Percentiles rank a stretch among this genome's conserved stretches.
These are phyloP conservation scores for Lenwebbia sp. DNA, from an alignment of 345 rosid species.

Conservation along the genomic window DNA sequence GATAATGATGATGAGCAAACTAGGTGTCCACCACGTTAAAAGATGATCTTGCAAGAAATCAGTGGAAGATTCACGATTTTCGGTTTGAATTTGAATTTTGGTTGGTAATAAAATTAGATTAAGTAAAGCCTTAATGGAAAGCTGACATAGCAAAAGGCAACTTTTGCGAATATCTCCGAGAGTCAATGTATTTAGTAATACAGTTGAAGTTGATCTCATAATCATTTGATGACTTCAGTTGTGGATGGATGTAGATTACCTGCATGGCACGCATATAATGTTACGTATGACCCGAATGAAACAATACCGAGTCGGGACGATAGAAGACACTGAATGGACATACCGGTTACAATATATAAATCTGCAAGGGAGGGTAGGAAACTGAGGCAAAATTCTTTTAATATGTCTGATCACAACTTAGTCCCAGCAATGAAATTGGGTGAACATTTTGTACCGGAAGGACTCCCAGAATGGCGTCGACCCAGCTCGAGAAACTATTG, in stretches of 20 bases:
- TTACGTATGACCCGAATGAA: no score
- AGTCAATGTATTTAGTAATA: not conserved
- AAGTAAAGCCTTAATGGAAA: not conserved
- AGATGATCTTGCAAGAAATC: not conserved
- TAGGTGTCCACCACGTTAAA: not conserved
- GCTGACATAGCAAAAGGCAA: not conserved
- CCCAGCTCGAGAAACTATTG: no score
- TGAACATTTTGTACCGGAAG: no score
- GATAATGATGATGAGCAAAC: not conserved
- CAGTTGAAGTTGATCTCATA: not conserved
- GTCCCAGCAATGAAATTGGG: no score
- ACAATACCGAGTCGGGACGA: no score
- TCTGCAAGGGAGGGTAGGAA: no score
- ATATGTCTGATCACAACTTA: no score
- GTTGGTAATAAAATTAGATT: not conserved
- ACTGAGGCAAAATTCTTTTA: no score
- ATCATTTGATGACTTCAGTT: not conserved
- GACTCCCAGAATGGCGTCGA: slow-evolving; percentile 75
- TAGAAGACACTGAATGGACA: no score
- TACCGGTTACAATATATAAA: no score
- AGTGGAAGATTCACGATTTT: not conserved
- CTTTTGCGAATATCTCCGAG: not conserved
- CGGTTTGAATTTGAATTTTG: not conserved
- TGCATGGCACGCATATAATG: slow-evolving; percentile 99
- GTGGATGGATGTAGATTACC: slow-evolving; percentile 20